phyloP scores from a whole-genome alignment of 2,329 filamentous ascomycete genomes.

The Amphichorda felina region DNA sequence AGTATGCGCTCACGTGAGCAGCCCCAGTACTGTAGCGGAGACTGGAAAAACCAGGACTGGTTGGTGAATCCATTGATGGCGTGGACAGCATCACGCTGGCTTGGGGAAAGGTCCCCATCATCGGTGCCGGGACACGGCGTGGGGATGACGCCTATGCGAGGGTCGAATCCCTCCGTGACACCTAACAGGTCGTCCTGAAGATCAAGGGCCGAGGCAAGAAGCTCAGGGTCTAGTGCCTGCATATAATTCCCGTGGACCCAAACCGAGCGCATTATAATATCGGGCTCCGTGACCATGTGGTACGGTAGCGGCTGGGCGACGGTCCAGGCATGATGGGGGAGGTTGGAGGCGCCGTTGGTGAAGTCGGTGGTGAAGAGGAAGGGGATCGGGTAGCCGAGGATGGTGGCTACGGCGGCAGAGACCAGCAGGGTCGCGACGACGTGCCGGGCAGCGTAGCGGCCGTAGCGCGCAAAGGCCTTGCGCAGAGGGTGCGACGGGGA shows the following conservation, averaged over 20 bases:
- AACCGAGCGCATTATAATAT: conserved; percentile 72
- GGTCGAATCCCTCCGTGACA: conserved; percentile 41
- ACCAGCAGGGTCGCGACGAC: conserved; percentile 63
- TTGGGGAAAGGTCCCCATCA: conserved; percentile 23
- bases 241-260: conserved; percentile 78
- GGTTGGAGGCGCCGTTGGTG: conserved; percentile 56
- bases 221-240: conserved; percentile 54
- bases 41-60: conserved; percentile 67
- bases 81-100: conserved; percentile 42
- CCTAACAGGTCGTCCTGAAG: conserved; percentile 62
- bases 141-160: conserved; percentile 17
- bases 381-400: conserved; percentile 62
- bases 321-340: conserved; percentile 75
- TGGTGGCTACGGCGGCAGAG: conserved; percentile 58
- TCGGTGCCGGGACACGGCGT: conserved; percentile 8
- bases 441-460: conserved; percentile 58
- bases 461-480: conserved; percentile 54
- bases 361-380: conserved; percentile 66
- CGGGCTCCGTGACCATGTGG: conserved; percentile 36
- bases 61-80: conserved; percentile 47
- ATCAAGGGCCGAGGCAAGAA: conserved; percentile 54
- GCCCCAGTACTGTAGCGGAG: conserved; percentile 73
- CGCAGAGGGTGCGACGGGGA: conserved; percentile 54
- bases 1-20: conserved; percentile 48
- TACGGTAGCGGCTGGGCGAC: conserved; percentile 53